Percentiles rank a stretch among this genome's conserved stretches.
Evolutionary conservation across 1,284 basidiomycete genomes (phyloP).

Genomic region (Tylopilus sp.): DNA sequence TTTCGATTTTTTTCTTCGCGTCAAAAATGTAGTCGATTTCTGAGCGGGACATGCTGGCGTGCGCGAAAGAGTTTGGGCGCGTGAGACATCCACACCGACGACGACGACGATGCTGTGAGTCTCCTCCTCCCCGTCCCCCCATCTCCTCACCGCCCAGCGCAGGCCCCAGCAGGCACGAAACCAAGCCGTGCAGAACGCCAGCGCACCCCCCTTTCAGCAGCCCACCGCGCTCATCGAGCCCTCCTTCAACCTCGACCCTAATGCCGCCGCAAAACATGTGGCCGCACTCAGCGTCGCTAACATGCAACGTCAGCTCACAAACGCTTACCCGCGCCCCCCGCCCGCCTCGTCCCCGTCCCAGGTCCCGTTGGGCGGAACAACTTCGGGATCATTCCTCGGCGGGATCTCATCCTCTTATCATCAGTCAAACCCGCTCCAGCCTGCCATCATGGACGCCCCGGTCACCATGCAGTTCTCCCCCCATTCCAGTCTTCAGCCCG

Average conservation of each 20-base stretch:
- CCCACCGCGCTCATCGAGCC: constrained; percentile 15
- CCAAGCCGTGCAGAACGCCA: constrained; percentile 22
- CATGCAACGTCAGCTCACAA: constrained; percentile 50
- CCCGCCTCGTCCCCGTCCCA: constrained; percentile 29
- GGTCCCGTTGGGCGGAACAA: constrained; percentile 49
- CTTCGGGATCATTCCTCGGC: constrained; percentile 62
- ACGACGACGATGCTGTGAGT: constrained; percentile 38
- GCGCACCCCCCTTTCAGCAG: constrained; percentile 18
- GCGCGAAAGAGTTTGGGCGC: constrained; percentile 11
- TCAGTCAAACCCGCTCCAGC: constrained; percentile 40
- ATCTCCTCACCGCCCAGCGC: constrained; percentile 2
- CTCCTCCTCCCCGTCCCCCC: neutral
- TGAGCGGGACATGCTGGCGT: constrained; percentile 42
- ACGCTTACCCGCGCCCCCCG: constrained; percentile 49
- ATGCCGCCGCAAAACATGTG: constrained; percentile 69
- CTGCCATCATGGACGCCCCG: constrained; percentile 27
- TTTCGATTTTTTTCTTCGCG: constrained; percentile 43
- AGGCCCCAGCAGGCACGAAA: constrained; percentile 39
- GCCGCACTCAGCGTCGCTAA: constrained; percentile 64
- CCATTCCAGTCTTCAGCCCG: constrained; percentile 30
- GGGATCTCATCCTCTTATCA: constrained; percentile 46
- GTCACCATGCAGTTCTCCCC: constrained; percentile 30
- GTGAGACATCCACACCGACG: constrained; percentile 21
- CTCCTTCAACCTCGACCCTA: constrained; percentile 48
- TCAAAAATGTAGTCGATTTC: constrained; percentile 80